These are phyloP conservation scores for Geopyxis carbonaria DNA, from an alignment of 495 filamentous ascomycete species.

Conservation along the genomic window DNA sequence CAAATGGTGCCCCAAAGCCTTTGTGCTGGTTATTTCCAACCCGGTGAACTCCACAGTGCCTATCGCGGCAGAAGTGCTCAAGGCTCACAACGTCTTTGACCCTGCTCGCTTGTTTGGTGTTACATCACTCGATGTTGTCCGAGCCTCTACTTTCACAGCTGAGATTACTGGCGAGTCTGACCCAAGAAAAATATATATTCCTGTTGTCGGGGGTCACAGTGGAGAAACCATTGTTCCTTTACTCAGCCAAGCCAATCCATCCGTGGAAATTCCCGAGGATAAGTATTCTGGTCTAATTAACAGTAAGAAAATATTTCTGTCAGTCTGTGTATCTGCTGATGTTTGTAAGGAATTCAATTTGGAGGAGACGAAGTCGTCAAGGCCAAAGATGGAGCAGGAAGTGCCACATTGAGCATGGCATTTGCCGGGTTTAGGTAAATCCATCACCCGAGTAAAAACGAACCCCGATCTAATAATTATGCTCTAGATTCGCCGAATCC, in stretches of 20 bases:
- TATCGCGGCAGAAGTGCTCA: conserved; percentile 90
- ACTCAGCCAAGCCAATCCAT: conserved; percentile 73
- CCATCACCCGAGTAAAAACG: not conserved
- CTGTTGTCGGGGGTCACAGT: conserved; percentile 92
- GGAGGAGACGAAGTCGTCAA: conserved; percentile 97
- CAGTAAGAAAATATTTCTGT: conserved; percentile 35
- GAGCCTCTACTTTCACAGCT: conserved; percentile 90
- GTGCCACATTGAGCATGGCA: conserved; percentile 94
- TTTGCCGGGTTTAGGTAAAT: conserved; percentile 79
- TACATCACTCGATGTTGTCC: conserved; percentile 93
- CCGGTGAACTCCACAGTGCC: conserved; percentile 98
- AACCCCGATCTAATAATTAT: no score
- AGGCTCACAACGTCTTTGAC: conserved; percentile 81
- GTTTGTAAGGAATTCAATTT: conserved; percentile 61
- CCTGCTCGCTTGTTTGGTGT: conserved; percentile 90
- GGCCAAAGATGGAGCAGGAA: conserved; percentile 90
- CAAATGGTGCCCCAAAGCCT: conserved; percentile 75
- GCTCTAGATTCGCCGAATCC: conserved; percentile 83
- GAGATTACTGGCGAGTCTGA: conserved; percentile 65
- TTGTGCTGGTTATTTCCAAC: conserved; percentile 92
- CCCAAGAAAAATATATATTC: conserved; percentile 63
- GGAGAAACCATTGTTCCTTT: conserved; percentile 96
- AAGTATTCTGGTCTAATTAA: conserved; percentile 75
- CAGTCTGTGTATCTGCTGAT: conserved; percentile 5
- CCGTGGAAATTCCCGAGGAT: conserved; percentile 64